phyloP scores from a whole-genome alignment of 345 rosid species.

The Salix arbutifolia region DNA sequence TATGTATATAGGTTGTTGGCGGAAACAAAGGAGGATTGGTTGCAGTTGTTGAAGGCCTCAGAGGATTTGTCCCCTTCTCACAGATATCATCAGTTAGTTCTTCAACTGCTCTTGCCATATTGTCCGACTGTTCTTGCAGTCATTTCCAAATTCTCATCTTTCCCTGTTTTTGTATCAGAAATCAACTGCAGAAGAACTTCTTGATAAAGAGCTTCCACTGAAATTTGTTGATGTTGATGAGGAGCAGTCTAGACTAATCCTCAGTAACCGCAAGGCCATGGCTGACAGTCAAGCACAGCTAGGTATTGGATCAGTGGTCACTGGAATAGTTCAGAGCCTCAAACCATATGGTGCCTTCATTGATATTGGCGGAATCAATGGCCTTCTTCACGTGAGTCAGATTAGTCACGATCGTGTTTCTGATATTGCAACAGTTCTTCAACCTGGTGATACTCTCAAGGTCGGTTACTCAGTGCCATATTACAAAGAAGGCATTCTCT shows the following conservation, averaged over 20 bases:
- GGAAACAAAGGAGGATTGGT: slow-evolving; percentile 95
- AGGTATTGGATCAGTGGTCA: slow-evolving; percentile 89
- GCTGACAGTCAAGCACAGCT: slow-evolving; percentile 96
- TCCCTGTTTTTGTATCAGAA: slow-evolving; percentile 40
- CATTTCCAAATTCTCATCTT: slow-evolving; percentile 1
- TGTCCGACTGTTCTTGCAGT: not conserved
- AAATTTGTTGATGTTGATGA: slow-evolving; percentile 97
- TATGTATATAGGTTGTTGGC: slow-evolving; percentile 55
- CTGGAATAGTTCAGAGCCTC: slow-evolving; percentile 87
- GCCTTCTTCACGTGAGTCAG: slow-evolving; percentile 98
- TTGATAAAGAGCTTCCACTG: slow-evolving; percentile 70
- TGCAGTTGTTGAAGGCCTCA: slow-evolving; percentile 74
- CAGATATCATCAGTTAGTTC: slow-evolving; percentile 75
- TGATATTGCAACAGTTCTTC: slow-evolving; percentile 94
- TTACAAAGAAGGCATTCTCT: not conserved
- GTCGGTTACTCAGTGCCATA: slow-evolving; percentile 23
- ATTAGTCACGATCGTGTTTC: slow-evolving; percentile 94
- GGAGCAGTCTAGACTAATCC: slow-evolving; percentile 85
- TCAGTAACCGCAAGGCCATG: slow-evolving; percentile 97
- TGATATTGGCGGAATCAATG: slow-evolving; percentile 93
- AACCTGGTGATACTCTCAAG: slow-evolving; percentile 93
- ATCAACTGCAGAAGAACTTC: slow-evolving; percentile 80
- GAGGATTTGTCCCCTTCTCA: slow-evolving; percentile 94
- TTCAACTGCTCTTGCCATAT: not conserved
- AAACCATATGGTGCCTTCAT: slow-evolving; percentile 97